These are phyloP conservation scores for Capsicum baccatum DNA, from an alignment of 257 asterid species.

Conservation along the genomic window DNA sequence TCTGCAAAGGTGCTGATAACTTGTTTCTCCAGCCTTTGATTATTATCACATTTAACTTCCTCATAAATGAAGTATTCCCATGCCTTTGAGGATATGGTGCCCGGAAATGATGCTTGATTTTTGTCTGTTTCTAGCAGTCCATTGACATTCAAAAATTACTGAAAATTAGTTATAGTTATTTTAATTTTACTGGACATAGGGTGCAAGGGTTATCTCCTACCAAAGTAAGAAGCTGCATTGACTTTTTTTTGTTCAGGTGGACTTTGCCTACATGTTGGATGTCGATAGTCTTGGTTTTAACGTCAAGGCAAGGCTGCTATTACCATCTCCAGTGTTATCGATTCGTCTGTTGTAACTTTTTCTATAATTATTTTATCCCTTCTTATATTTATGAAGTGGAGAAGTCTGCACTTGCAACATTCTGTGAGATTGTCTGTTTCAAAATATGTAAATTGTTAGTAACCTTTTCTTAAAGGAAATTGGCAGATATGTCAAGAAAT, in stretches of 20 bases:
- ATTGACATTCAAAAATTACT: background rate
- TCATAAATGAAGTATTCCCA: background rate
- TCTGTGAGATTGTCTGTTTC: conserved; percentile 8
- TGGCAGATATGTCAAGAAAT: background rate
- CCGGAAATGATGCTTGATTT: conserved; percentile 1
- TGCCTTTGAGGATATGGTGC: background rate
- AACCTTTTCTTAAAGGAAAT: background rate
- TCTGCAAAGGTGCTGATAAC: conserved; percentile 14
- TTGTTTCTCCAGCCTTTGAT: conserved; percentile 3
- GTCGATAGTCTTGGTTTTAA: conserved; percentile 91
- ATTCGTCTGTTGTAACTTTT: conserved; percentile 6
- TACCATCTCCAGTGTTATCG: conserved; percentile 18
- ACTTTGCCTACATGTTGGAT: conserved; percentile 79
- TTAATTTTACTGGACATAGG: conserved; percentile 2
- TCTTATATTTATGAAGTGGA: background rate
- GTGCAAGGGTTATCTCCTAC: conserved; percentile 4
- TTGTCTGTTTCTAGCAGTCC: conserved; percentile 9
- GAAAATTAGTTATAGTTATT: background rate
- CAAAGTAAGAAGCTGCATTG: conserved; percentile 17
- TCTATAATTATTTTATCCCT: background rate
- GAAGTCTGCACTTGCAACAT: background rate
- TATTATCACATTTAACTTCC: background rate
- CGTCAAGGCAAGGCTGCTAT: conserved; percentile 68
- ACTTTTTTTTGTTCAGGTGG: conserved; percentile 58
- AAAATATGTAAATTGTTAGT: background rate